A percentile compares a stretch with the other conserved stretches of the same genome.
These are phyloP conservation scores for Aureobasidium sp. DNA, from an alignment of 2,329 filamentous ascomycete genomes.

Conservation along the genomic window DNA sequence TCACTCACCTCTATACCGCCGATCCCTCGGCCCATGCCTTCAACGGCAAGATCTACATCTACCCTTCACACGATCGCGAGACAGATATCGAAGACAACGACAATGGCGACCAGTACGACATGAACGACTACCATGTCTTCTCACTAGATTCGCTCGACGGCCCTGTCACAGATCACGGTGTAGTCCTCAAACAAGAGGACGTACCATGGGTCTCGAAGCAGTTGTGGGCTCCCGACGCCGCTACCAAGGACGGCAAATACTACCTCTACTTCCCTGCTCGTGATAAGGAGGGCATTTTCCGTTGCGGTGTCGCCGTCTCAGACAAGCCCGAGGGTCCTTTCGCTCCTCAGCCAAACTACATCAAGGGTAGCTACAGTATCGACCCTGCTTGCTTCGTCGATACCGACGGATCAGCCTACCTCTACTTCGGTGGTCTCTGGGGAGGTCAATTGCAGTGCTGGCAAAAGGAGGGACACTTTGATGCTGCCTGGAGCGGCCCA, in stretches of 20 bases:
- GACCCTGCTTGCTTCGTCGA: constrained; percentile 72
- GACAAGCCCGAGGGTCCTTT: constrained; percentile 64
- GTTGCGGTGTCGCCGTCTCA: constrained; percentile 63
- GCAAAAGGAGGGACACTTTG: constrained; percentile 51
- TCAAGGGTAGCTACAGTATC: constrained; percentile 66
- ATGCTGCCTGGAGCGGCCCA: constrained; percentile 47
- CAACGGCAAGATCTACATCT: constrained; percentile 67
- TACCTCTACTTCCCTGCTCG: constrained; percentile 73
- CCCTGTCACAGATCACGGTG: constrained; percentile 64
- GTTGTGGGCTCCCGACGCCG: constrained; percentile 74
- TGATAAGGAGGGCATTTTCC: constrained; percentile 62
- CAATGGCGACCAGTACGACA: constrained; percentile 80
- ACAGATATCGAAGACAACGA: constrained; percentile 70
- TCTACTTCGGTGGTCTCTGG: constrained; percentile 77
- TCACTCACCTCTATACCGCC: constrained; percentile 70
- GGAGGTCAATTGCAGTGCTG: constrained; percentile 76
- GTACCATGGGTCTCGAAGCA: constrained; percentile 73
- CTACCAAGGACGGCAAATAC: constrained; percentile 60
- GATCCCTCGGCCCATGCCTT: constrained; percentile 78
- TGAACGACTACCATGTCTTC: constrained; percentile 78
- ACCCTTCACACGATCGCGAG: constrained; percentile 73
- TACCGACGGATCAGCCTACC: constrained; percentile 54
- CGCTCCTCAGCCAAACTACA: constrained; percentile 54
- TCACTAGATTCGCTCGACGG: constrained; percentile 50
- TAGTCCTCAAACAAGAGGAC: constrained; percentile 57